A percentile compares a stretch with the other conserved stretches of the same genome.
Evolutionary conservation across 805 yeast species (phyloP).

Genomic region (Komagataella mondaviorum): DNA sequence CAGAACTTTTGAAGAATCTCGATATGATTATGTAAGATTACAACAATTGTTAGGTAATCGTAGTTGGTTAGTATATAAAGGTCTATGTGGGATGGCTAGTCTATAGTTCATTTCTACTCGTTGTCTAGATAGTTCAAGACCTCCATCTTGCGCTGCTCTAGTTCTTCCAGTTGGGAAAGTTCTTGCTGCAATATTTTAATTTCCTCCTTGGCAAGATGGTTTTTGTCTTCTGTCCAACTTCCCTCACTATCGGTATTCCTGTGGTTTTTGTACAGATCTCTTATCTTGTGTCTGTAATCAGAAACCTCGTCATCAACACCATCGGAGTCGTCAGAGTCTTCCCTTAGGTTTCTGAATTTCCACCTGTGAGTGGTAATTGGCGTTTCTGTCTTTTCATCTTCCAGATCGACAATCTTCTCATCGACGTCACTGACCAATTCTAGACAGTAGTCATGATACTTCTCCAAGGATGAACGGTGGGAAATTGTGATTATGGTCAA

Average conservation of each 20-base stretch:
- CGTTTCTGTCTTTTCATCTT: not conserved
- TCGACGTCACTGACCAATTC: slow-evolving; percentile 47
- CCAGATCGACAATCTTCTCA: slow-evolving; percentile 43
- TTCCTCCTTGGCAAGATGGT: not conserved
- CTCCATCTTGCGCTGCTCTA: not conserved
- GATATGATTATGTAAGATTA: not conserved
- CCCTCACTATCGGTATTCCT: not conserved
- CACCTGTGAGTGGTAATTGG: not conserved
- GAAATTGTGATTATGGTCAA: slow-evolving; percentile 73
- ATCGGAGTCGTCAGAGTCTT: not conserved
- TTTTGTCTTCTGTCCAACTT: not conserved
- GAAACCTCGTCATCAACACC: not conserved
- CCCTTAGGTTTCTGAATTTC: not conserved
- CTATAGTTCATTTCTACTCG: not conserved
- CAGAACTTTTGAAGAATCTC: not conserved
- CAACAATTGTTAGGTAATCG: not conserved
- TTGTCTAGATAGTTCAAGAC: not conserved
- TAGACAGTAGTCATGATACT: slow-evolving; percentile 69
- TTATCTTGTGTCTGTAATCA: not conserved
- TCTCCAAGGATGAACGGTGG: slow-evolving; percentile 72
- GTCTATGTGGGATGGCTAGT: not conserved
- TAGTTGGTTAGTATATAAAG: not conserved
- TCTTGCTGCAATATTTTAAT: not conserved
- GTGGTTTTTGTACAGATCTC: not conserved
- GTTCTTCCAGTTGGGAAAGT: not conserved